Conservation (phyloP, 139 green algal genomes). For the Microglena sp. region DNA sequence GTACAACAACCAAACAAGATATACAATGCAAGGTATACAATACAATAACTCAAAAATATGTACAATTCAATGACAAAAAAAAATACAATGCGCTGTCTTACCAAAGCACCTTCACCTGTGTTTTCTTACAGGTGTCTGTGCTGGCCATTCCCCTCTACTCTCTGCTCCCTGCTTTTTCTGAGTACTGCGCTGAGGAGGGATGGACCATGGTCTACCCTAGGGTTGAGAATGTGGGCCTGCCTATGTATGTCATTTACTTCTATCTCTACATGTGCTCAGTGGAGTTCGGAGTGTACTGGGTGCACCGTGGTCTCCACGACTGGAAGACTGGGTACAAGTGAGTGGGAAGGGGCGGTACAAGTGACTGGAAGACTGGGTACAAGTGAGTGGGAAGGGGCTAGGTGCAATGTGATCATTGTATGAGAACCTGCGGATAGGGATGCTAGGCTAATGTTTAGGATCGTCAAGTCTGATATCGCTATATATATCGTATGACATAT, state of each 20-base stretch:
- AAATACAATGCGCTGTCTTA: not conserved
- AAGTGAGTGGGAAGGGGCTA: constrained; percentile 31
- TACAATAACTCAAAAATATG: too few relatives aligned
- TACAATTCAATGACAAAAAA: not conserved
- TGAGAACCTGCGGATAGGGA: too few relatives aligned
- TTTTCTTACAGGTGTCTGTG: constrained; percentile 60
- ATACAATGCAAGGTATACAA: too few relatives aligned
- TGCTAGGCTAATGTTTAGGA: too few relatives aligned
- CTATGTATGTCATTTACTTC: constrained; percentile 63
- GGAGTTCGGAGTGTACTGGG: constrained; percentile 94
- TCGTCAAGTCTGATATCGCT: too few relatives aligned
- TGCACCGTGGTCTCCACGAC: constrained; percentile 81
- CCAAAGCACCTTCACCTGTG: not conserved
- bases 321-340: constrained; percentile 58
- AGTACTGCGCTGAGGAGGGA: constrained; percentile 68
- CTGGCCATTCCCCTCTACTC: constrained; percentile 78
- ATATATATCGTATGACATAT: too few relatives aligned
- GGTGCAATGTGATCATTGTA: too few relatives aligned
- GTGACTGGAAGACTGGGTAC: constrained; percentile 62
- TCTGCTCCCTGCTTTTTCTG: constrained; percentile 64
- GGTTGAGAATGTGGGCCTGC: constrained; percentile 60
- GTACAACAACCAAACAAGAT: too few relatives aligned
- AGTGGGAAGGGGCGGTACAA: too few relatives aligned
- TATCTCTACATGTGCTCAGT: constrained; percentile 79
- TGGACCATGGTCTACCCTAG: constrained; percentile 73